Evolutionary conservation across 345 rosid genomes (phyloP).

Genomic region (Citrus inodora): DNA sequence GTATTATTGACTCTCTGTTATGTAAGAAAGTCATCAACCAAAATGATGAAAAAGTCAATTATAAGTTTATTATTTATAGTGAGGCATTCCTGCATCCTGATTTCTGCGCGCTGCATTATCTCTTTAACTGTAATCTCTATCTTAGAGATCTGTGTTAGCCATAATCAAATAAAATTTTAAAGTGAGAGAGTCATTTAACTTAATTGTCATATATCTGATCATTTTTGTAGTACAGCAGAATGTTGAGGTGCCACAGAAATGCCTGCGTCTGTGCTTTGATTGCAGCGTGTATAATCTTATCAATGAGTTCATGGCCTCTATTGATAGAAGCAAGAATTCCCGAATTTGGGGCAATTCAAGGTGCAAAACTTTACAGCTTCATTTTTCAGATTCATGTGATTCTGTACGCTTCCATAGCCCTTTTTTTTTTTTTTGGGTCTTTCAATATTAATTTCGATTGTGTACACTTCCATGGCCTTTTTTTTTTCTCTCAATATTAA

Average conservation of each 20-base stretch:
- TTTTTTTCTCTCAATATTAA: not conserved
- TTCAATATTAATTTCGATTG: too few species aligned
- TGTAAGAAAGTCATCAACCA: not conserved
- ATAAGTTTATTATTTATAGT: not conserved
- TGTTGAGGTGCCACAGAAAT: not conserved
- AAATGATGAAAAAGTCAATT: not conserved
- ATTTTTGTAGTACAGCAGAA: not conserved
- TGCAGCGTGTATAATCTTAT: not conserved
- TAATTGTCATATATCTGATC: not conserved
- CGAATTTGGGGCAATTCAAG: not conserved
- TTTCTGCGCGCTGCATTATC: not conserved
- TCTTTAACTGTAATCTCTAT: not conserved
- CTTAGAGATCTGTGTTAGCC: not conserved
- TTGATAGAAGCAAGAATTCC: not conserved
- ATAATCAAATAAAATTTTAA: not conserved
- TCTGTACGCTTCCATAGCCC: not conserved
- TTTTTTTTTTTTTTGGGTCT: too few species aligned
- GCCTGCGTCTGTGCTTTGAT: not conserved
- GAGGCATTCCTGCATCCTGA: not conserved
- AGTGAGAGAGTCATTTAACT: not conserved
- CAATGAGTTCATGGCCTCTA: not conserved
- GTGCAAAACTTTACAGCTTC: not conserved
- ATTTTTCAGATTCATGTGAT: not conserved
- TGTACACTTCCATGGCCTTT: not conserved
- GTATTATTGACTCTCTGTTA: too few species aligned